Conservation (phyloP, 1,139 yeast genomes). For the Taphrina populina region DNA sequence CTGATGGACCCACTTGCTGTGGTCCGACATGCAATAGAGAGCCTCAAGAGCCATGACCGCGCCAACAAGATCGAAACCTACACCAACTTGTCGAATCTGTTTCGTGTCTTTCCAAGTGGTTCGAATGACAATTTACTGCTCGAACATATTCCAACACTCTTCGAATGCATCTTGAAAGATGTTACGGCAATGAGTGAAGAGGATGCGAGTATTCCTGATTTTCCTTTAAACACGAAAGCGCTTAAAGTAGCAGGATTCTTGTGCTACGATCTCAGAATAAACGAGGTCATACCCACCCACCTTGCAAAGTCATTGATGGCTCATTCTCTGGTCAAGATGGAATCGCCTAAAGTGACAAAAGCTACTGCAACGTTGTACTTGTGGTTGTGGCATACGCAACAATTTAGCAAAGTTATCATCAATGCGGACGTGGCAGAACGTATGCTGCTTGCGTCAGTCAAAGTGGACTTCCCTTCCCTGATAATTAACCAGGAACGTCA, state of each 20-base stretch:
- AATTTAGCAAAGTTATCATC: conserved; percentile 16
- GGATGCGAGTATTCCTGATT: conserved; percentile 21
- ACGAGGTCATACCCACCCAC: conserved; percentile 33
- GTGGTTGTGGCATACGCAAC: conserved; percentile 34
- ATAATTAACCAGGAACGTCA: conserved; percentile 32
- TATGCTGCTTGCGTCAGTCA: conserved; percentile 24
- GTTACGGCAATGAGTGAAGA: conserved; percentile 32
- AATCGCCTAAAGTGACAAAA: conserved; percentile 35
- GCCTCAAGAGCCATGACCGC: conserved; percentile 19
- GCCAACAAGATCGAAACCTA: conserved; percentile 31
- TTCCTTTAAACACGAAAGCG: conserved; percentile 27
- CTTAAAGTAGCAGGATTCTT: conserved; percentile 38
- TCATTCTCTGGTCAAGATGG: conserved; percentile 35
- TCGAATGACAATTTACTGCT: conserved; percentile 23
- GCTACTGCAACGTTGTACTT: conserved; percentile 32
- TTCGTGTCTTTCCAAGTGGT: conserved; percentile 23
- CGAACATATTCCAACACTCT: conserved; percentile 27
- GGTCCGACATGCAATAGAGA: conserved; percentile 7
- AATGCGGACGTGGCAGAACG: conserved; percentile 27
- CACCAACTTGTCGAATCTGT: conserved; percentile 17
- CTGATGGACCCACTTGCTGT: too few relatives aligned
- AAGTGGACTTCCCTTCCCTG: conserved; percentile 28
- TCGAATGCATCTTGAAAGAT: conserved; percentile 37
- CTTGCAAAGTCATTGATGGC: conserved; percentile 35
- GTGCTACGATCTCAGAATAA: conserved; percentile 34